Evolutionary conservation across 352 stramenopile species (phyloP), one percentile per base, ranked within the genome.

Genomic region (Pythium chondricola): DNA sequence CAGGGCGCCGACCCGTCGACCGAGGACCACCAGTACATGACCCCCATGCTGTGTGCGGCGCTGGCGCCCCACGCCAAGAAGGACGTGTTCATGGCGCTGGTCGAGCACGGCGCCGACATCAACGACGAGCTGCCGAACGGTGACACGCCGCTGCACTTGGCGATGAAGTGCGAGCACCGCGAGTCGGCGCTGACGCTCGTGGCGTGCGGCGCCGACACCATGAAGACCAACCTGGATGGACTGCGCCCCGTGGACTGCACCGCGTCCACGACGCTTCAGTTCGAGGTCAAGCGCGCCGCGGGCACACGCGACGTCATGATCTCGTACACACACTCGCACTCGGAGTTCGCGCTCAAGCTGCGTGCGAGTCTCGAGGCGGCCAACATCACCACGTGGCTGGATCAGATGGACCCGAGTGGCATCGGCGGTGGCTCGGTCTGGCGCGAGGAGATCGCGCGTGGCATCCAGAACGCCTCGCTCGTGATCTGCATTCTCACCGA

Each of bases 241-340:
- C 74, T 77, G 30, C 81, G 78, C 11, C 74, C 81, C 1, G 64
- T 89, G 16, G 81, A 93, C 41, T 88, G 77, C 61, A 88, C 81
- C n/a, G 88, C 81, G 2, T 88, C 81, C 10, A 88, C 78, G 10
- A 71, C 76, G 48, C 61, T 93, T 16, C 81, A 89, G 48, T 93
- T 89, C 40, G 76, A 87, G 38, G 85, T 91, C 52, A 91, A 91
- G 50, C 71, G 73, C 22, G 76, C 71, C 20, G 79, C 79, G 0
- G 82, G 82, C 5, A 79, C 83, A 30, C 82, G 82, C 25, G 82
- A 93, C 38, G 82, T 93, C 13, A 91, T 93, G 79, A 93, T 93
- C 56, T 88, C 73, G 51, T 93, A 93, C 64, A 91, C 82, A 17
- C 82, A 90, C 56, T 88, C 82, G 16, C 79, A 89, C 47, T 56